A percentile compares a stretch with the other conserved stretches of the same genome.
Conservation (phyloP, 768 basidiomycete genomes). For the Pleurotus platypus region DNA sequence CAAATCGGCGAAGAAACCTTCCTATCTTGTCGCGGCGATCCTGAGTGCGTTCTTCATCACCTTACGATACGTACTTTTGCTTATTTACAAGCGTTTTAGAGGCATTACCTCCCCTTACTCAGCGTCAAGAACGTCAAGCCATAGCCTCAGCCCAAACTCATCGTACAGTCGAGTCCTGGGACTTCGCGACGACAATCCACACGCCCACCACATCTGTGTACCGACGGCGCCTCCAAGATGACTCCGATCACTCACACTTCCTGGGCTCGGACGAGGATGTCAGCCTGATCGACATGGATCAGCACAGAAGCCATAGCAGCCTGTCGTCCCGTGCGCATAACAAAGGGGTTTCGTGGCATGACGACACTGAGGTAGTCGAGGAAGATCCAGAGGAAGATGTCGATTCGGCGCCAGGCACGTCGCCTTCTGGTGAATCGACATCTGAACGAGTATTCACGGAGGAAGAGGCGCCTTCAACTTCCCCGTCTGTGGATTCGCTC, state of each 20-base stretch:
- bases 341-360: conserved; percentile 1
- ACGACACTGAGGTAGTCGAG: not conserved
- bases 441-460: not conserved
- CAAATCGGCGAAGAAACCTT: conserved; percentile 72
- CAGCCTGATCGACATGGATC: conserved; percentile 14
- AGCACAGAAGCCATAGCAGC: conserved; percentile 15
- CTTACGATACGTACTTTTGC: not conserved
- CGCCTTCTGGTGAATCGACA: not conserved
- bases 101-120: conserved; percentile 68
- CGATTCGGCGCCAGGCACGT: not conserved
- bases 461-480: not conserved
- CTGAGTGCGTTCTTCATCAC: conserved; percentile 41
- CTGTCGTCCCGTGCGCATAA: not conserved
- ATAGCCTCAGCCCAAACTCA: conserved; percentile 28
- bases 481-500: not conserved
- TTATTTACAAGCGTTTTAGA: conserved; percentile 27
- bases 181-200: conserved; percentile 55
- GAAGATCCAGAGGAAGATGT: not conserved
- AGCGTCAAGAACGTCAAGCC: conserved; percentile 66
- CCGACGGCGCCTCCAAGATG: conserved; percentile 15
- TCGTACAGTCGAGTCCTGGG: conserved; percentile 76
- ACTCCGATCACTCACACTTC: conserved; percentile 23
- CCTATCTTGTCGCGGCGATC: conserved; percentile 74
- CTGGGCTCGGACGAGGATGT: conserved; percentile 16
- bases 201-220: conserved; percentile 30